Percentiles rank a stretch among this genome's conserved stretches.
phyloP scores from a whole-genome alignment of 2,329 filamentous ascomycete genomes.

The Decorospora gaudefroyi region DNA sequence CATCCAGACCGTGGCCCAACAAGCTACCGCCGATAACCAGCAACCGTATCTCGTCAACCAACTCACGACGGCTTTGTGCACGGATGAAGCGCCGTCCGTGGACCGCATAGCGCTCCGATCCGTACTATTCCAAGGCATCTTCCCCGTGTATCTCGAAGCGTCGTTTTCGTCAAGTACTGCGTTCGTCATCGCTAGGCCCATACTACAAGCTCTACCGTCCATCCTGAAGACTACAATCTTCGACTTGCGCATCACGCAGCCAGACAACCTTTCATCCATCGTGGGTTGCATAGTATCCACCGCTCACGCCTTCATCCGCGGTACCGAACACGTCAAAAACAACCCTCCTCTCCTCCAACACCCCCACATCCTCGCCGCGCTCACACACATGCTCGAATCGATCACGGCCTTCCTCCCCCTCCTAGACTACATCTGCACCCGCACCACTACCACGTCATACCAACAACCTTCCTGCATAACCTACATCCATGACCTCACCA shows the following conservation, averaged over 20 bases:
- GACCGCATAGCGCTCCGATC: conserved; percentile 55
- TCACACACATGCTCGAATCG: conserved; percentile 49
- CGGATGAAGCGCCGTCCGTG: conserved; percentile 50
- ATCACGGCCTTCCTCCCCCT: conserved; percentile 49
- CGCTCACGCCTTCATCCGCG: conserved; percentile 47
- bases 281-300: conserved; percentile 46
- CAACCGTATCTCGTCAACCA: conserved; percentile 62
- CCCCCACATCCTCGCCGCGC: conserved; percentile 46
- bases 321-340: conserved; percentile 46
- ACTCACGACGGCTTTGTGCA: conserved; percentile 56
- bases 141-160: conserved; percentile 61
- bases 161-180: conserved; percentile 53
- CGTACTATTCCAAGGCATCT: conserved; percentile 58
- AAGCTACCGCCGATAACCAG: conserved; percentile 62
- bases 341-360: conserved; percentile 46
- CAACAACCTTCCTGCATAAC: conserved; percentile 37
- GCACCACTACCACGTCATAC: conserved; percentile 15
- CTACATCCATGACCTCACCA: conserved; percentile 49
- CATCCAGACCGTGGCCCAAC: conserved; percentile 62
- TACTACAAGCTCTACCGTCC: conserved; percentile 54
- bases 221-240: conserved; percentile 53
- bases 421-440: conserved; percentile 55
- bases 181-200: conserved; percentile 59
- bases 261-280: conserved; percentile 45
- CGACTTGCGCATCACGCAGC: conserved; percentile 52